Evolutionary conservation across 164 flowering plant genomes (phyloP), one percentile per base, ranked within the genome.

Genomic region (Aristolochia californica): DNA sequence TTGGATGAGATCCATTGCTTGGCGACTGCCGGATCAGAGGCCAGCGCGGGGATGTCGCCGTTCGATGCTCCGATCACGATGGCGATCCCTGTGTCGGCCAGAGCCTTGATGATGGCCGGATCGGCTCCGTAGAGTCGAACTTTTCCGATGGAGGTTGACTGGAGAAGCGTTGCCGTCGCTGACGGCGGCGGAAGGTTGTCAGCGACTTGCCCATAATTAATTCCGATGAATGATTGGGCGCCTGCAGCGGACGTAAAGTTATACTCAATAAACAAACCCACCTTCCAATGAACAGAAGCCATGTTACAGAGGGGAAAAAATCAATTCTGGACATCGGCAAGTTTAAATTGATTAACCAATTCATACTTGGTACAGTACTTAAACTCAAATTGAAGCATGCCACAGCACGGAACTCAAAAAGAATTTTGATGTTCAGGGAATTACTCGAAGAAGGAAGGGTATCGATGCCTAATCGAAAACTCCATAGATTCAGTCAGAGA

Each of bases 201-300:
- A 23, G 91, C 98, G 21, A 88, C 85, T 65, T 84, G 80, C 25
- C 98, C 98, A 57, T 91, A 91, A 69, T 88, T 88, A 9, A 91
- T 66, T 0, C 98, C 98, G 48, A 91, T 72, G 66, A 77, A 90
- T 7, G 97, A 71, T 53, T 90, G 68, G 2, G 94, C 76, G 1
- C 61, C 97, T 90, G 79, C 49, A 21, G 24, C 5, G 13, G 21
- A 34, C 40, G n/a, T n/a, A n/a, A n/a, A n/a, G n/a, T n/a, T n/a
- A n/a, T n/a, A n/a, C n/a, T n/a, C n/a, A n/a, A n/a, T n/a, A n/a
- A n/a, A n/a, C n/a, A n/a, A n/a, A n/a, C n/a, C n/a, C n/a, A n/a
- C n/a, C n/a, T n/a, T n/a, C n/a, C n/a, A n/a, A n/a, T n/a, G n/a
- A n/a, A n/a, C n/a, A n/a, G n/a, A n/a, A n/a, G n/a, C n/a, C 7